Base-by-base conservation (phyloP, 306 rosid genomes). In the Cucurbita argyrosperma region DNA sequence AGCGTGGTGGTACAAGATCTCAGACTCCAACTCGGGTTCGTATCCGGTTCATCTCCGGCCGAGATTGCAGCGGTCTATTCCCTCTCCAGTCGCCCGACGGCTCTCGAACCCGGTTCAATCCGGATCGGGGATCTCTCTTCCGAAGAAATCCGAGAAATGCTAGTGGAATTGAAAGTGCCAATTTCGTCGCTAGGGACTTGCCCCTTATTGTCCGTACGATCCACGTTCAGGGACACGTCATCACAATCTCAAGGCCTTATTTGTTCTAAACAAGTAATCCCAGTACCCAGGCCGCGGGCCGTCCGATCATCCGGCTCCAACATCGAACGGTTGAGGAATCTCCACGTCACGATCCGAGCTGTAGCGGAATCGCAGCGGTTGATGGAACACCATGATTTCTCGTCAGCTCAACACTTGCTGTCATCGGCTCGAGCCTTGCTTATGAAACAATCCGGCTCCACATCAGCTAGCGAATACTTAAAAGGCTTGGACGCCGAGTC, bases 371-470 rank as follows among this genome's bases (percentile, higher is more conserved):
- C 97, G 0, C 86, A 81, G 59, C 87, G 92, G 19, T 78, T 89
- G 0, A 67, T 76, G 5, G 95, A 89, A 52, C 86, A 82, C 10
- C 76, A 71, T 58, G 90, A 88, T 39, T 42, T 90, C 0, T 76
- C 92, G 0, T 90, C 90, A 7, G 94, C 98, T 35, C 77, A 77
- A 40, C 88, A 89, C 58, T 19, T 89, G 69, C 83, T 94, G 10
- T 81, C 92, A 4, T 89, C 97, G 62, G 98, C 99, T 53, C 87
- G 92, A 10, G 89, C 92, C 2, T 61, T 95, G 77, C 74, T 95
- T 1, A n/a, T 85, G 19, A 89, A 83, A 71, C 90, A 83, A 66
- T 83, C 96, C 0, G 78, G 74, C 18, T 81, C 84, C 3, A 82
- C 81, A 53, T 86, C 87, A 35, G 89, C 81, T 0, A 87, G 79